Evolutionary conservation across 2,329 filamentous ascomycete species (phyloP), one percentile per base, ranked within the genome.

Genomic region (Hyphodiscus sp.): DNA sequence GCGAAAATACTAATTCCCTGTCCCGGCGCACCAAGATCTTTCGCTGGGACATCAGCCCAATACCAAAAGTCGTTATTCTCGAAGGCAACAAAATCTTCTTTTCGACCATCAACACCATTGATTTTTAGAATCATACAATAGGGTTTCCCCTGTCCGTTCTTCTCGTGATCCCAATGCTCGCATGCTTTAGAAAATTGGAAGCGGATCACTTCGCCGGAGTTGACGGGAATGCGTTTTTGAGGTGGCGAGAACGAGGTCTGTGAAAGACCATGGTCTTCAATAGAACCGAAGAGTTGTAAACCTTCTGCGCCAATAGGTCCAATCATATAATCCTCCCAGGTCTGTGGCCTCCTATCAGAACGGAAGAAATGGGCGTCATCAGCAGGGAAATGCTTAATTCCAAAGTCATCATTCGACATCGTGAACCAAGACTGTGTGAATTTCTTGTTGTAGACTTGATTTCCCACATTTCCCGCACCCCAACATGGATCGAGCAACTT

Each of bases 401-500:
- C 90, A 65, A 99, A 96, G 29, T 87, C 80, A 51, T 92, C 86
- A 66, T 96, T 96, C 49, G 71, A 69, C 55, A 73, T 69, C 2
- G 72, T 79, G 62, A 87, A 87, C 58, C 80, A 71, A 8, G 76
- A 69, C 0, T 90, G 81, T 1, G 75, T 78, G 68, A 96, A 95
- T 2, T 74, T 67, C 61, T 86, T 79, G 44, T 79, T 79, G 71
- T 91, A 96, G 1, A 74, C 69, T 65, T 69, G 57, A 38, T 63
- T 74, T 44, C 76, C 70, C 9, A 95, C 71, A 57, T 81, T 75
- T 1, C 92, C 92, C 0, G 92, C 89, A 41, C 94, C 94, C 94
- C 94, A 99, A 67, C 92, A 97, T 0, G 87, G 72, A 65, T 99
- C 94, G 47, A 97, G 73, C 1, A 97, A 78, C 70, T 96, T 96